Percentiles rank a stretch among this genome's conserved stretches.
phyloP scores from a whole-genome alignment of 345 rosid species.

The Citrus medica region DNA sequence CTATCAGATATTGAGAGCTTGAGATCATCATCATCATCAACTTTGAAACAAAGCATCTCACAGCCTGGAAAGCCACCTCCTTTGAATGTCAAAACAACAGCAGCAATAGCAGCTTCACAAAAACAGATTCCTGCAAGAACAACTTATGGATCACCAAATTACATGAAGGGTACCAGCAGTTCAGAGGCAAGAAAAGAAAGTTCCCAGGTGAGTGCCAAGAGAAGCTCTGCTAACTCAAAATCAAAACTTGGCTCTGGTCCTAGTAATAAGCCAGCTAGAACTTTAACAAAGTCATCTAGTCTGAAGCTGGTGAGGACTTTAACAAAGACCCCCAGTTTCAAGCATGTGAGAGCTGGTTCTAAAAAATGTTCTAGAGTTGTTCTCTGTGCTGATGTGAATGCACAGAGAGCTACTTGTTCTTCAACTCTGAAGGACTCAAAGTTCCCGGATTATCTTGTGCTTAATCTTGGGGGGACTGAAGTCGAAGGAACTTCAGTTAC shows the following conservation, averaged over 20 bases:
- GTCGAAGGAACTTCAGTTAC: conserved; percentile 70
- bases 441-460: conserved; percentile 64
- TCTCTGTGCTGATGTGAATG: conserved; percentile 39
- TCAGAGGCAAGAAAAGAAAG: conserved; percentile 76
- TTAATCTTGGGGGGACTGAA: conserved; percentile 60
- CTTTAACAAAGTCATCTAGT: conserved; percentile 41
- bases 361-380: conserved; percentile 45
- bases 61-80: conserved; percentile 53
- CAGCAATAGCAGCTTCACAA: conserved; percentile 17
- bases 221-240: conserved; percentile 25
- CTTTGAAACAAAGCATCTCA: conserved; percentile 29
- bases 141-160: conserved; percentile 52
- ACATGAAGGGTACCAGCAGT: conserved; percentile 86
- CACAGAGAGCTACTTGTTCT: conserved; percentile 81
- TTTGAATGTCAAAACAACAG: conserved; percentile 10
- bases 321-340: conserved; percentile 66
- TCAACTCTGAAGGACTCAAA: conserved; percentile 84
- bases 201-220: conserved; percentile 42
- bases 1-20: conserved; percentile 39
- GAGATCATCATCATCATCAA: conserved; percentile 22
- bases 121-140: conserved; percentile 36
- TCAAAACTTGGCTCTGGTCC: conserved; percentile 34
- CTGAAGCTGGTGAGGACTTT: conserved; percentile 55
- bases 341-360: conserved; percentile 37
- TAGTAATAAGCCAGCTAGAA: conserved; percentile 28